Base-by-base conservation (phyloP, 2,329 filamentous ascomycete species). In the Fusarium oxysporum region DNA sequence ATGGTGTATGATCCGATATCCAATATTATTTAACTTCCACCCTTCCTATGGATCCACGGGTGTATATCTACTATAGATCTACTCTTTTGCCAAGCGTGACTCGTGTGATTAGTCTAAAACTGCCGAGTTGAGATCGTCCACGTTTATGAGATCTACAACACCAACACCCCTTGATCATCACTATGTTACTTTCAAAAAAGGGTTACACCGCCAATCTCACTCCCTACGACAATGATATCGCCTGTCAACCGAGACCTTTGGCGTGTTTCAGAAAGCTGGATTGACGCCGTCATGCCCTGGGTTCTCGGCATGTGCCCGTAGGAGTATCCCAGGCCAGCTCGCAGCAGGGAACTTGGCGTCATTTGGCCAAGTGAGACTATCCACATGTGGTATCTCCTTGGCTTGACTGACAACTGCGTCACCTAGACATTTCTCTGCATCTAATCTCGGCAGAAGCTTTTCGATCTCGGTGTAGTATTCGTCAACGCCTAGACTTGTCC, bases 291-390 rank as follows among this genome's bases (percentile, higher is more conserved):
- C 51, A n/a, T 76, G 59, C 1, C 57, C 76, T 44, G 78, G 78
- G 54, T 80, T 80, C 62, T 80, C 73, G 37, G 77, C 51, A 44
- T 80, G 76, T 30, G 78, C 79, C 40, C 78, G 64, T 9, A 80
- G 71, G 23, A 80, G 51, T n/a, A 80, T 76, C 16, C 79, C 79
- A 21, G 78, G 79, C 79, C 79, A 80, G 44, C 79, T 80, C 10
- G 68, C 77, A 21, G 62, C 61, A 3, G 79, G 78, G 58, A 78
- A 77, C 62, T 80, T 80, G 48, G 79, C 70, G 28, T 71, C 71
- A 40, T 59, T 71, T 17, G 62, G 71, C 74, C 75, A 80, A 10
- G 72, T 80, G 59, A 76, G 33, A 38, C 67, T 73, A 54, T 79
- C 77, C 30, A 75, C 56, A 16, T 62, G 60, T 9, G 73, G 66